These are phyloP conservation scores for Microsporum ferrugineum DNA, from an alignment of 2,329 filamentous ascomycete genomes.

Conservation along the genomic window DNA sequence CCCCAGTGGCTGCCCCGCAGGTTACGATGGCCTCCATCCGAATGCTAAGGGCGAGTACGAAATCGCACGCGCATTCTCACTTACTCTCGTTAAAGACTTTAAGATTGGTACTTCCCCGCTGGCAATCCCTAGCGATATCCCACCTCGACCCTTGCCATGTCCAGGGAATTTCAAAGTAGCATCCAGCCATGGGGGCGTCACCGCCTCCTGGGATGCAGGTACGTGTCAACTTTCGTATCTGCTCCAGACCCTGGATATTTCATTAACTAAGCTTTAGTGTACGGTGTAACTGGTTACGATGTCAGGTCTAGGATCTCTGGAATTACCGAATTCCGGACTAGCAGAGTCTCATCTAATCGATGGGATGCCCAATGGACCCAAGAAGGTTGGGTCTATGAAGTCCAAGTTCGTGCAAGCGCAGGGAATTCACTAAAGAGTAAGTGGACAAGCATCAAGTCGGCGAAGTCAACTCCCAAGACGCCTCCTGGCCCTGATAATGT, in stretches of 20 bases:
- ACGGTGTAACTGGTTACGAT: background rate
- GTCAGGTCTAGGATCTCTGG: background rate
- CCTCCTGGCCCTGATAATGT: background rate
- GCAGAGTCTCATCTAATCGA: background rate
- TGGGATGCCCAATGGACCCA: constrained; percentile 1
- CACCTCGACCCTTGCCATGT: background rate
- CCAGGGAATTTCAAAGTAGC: background rate
- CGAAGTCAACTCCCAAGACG: background rate
- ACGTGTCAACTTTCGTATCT: background rate
- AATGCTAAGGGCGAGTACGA: constrained; percentile 1
- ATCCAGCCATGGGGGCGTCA: background rate
- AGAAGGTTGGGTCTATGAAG: background rate
- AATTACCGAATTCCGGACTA: background rate
- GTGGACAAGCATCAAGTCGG: background rate
- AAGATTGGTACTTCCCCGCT: background rate
- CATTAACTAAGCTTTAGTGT: background rate
- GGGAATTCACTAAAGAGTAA: background rate
- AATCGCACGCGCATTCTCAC: constrained; percentile 2
- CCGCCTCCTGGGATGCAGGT: background rate
- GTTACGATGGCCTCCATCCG: background rate
- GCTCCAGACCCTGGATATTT: background rate
- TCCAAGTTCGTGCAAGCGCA: constrained; percentile 1
- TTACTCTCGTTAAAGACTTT: background rate
- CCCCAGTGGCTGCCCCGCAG: background rate
- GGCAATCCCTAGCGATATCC: background rate